Percentiles rank a stretch among this genome's conserved stretches.
Conservation (phyloP, 345 rosid species). For the Eucalyptus polybractea region DNA sequence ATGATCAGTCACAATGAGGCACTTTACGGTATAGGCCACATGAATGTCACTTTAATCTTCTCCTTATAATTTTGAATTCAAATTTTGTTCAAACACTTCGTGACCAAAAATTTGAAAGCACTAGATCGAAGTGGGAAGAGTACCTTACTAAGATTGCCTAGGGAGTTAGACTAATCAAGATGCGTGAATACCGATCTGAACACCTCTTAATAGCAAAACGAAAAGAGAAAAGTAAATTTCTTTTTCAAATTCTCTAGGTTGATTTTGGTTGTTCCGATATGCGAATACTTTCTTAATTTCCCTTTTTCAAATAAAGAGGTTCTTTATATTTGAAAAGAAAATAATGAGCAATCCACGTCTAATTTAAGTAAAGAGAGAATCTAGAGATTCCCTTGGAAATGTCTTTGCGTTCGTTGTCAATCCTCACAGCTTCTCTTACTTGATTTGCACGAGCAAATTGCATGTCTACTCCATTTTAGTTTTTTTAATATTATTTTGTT, state of each 20-base stretch:
- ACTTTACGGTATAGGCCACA: not conserved
- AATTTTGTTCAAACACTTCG: not conserved
- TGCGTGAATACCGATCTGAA: accelerated
- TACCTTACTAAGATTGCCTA: not conserved
- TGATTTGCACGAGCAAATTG: not conserved
- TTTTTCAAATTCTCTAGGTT: not conserved
- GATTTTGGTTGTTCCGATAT: not conserved
- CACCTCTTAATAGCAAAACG: not conserved
- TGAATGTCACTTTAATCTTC: not conserved
- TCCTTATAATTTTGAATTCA: not conserved
- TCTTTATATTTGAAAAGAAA: not conserved
- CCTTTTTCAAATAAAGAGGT: not conserved
- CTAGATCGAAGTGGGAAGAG: not conserved
- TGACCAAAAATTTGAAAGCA: not conserved
- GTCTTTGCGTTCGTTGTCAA: not conserved
- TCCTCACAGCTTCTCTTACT: not conserved
- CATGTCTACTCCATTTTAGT: not conserved
- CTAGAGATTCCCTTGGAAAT: not conserved
- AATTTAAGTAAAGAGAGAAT: not conserved
- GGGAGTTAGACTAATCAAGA: not conserved
- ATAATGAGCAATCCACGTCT: not conserved
- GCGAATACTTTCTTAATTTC: not conserved
- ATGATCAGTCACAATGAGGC: not conserved
- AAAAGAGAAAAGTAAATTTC: not conserved
- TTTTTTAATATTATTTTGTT: not conserved